These are phyloP conservation scores for Haplographium delicatum DNA, from an alignment of 495 filamentous ascomycete species.

Conservation along the genomic window DNA sequence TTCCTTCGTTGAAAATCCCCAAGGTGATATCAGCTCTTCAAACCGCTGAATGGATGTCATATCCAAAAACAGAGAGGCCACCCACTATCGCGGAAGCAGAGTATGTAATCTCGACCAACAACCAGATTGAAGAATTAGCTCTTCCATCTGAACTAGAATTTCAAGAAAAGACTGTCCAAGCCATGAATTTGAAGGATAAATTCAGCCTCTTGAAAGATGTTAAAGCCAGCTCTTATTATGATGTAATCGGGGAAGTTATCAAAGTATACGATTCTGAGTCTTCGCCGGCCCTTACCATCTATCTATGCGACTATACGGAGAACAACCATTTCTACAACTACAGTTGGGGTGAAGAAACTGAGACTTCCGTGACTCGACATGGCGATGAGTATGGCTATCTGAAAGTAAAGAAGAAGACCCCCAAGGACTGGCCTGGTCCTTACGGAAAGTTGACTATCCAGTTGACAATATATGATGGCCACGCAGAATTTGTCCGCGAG, in stretches of 20 bases:
- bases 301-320: slow-evolving; percentile 82
- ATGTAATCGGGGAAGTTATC: slow-evolving; percentile 73
- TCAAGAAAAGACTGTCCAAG: slow-evolving; percentile 31
- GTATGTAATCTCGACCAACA: slow-evolving; percentile 39
- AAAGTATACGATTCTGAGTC: slow-evolving; percentile 48
- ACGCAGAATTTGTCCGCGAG: slow-evolving; percentile 52
- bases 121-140: slow-evolving; percentile 33
- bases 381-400: slow-evolving; percentile 48
- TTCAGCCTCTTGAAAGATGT: slow-evolving; percentile 64
- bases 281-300: slow-evolving; percentile 52
- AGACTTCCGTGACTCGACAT: slow-evolving; percentile 34
- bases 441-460: slow-evolving; percentile 69
- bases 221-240: slow-evolving; percentile 44
- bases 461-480: slow-evolving; percentile 65
- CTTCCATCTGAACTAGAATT: slow-evolving; percentile 44
- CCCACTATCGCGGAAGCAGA: slow-evolving; percentile 7
- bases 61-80: background rate
- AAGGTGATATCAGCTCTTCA: slow-evolving; percentile 19
- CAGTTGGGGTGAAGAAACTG: slow-evolving; percentile 41
- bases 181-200: slow-evolving; percentile 44
- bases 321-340: slow-evolving; percentile 54
- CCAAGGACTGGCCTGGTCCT: slow-evolving; percentile 71
- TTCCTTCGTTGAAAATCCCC: slow-evolving; percentile 36
- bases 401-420: slow-evolving; percentile 20
- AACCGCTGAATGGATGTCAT: slow-evolving; percentile 5